Percentiles rank a stretch among this genome's conserved stretches.
Evolutionary conservation across 768 basidiomycete species (phyloP).

Genomic region (Tricholoma hemisulphureum): DNA sequence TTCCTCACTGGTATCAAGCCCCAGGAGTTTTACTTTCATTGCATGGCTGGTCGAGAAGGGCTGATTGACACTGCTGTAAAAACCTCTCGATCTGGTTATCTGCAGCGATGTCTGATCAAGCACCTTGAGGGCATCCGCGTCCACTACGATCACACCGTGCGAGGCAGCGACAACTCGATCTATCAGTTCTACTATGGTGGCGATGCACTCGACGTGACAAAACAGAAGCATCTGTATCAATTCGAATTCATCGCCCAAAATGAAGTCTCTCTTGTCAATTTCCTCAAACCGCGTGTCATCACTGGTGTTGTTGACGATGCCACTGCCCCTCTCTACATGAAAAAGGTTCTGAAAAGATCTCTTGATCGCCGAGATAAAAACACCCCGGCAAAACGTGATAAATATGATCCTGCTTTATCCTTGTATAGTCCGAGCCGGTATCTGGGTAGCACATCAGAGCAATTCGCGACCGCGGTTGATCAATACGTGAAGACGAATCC

Average conservation of each 20-base stretch:
- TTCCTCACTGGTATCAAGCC: constrained; percentile 98
- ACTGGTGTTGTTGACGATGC: constrained; percentile 60
- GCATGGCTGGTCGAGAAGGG: constrained; percentile 99
- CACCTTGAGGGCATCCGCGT: constrained; percentile 95
- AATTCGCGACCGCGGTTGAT: constrained; percentile 78
- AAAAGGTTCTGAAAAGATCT: constrained; percentile 81
- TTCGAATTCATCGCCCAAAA: constrained; percentile 95
- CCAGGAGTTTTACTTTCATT: constrained; percentile 99
- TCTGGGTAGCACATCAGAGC: constrained; percentile 90
- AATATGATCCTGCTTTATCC: constrained; percentile 71
- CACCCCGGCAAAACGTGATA: constrained; percentile 51
- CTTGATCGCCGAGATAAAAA: constrained; percentile 41
- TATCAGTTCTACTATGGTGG: constrained; percentile 98
- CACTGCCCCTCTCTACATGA: constrained; percentile 77
- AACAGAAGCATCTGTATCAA: constrained; percentile 91
- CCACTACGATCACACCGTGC: constrained; percentile 97
- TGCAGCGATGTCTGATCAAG: constrained; percentile 97
- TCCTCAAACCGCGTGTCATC: constrained; percentile 61
- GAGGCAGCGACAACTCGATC: constrained; percentile 89
- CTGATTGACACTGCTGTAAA: constrained; percentile 99
- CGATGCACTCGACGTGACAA: constrained; percentile 94
- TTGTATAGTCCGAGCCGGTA: constrained; percentile 74
- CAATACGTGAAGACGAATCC: constrained; percentile 79
- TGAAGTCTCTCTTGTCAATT: constrained; percentile 71
- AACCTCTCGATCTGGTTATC: constrained; percentile 96